Percentiles rank a stretch among this genome's conserved stretches.
phyloP scores from a whole-genome alignment of 345 rosid genomes.

The Dipteronia sinensis region DNA sequence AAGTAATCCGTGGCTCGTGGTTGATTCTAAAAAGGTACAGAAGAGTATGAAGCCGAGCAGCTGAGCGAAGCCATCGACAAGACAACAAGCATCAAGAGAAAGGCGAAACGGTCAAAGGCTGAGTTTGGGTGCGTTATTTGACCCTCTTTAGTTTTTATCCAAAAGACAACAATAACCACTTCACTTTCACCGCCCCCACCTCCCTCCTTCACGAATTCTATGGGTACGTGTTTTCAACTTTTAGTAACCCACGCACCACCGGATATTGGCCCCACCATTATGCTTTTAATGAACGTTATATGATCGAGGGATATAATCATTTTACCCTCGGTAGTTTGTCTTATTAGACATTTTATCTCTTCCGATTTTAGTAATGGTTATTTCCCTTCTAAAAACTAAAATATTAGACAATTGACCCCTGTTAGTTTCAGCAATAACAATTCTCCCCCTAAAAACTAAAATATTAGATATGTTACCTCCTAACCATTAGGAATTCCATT shows the following conservation, averaged over 20 bases:
- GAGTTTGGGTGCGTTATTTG: not conserved
- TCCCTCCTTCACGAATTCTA: not conserved
- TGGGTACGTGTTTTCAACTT: not conserved
- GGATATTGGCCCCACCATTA: not conserved
- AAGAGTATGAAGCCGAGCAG: not conserved
- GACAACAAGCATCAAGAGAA: not conserved
- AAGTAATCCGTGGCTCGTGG: too few relatives aligned
- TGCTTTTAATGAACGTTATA: not conserved
- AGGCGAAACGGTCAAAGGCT: slow-evolving; percentile 3
- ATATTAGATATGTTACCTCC: too few relatives aligned
- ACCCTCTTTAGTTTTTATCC: not conserved
- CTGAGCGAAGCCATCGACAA: not conserved
- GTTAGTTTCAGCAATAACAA: too few relatives aligned
- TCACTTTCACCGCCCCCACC: not conserved
- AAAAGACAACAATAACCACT: not conserved
- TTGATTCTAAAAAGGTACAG: too few relatives aligned
- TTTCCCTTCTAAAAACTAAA: too few relatives aligned
- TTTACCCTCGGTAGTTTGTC: too few relatives aligned
- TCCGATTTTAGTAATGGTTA: too few relatives aligned
- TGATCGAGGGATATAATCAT: too few relatives aligned
- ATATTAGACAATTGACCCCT: too few relatives aligned
- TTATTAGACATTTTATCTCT: too few relatives aligned
- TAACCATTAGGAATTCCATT: too few relatives aligned
- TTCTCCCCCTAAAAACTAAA: too few relatives aligned
- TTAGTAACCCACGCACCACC: not conserved